phyloP scores from a whole-genome alignment of 2,329 filamentous ascomycete genomes.

The Exophiala lecanii-corni region DNA sequence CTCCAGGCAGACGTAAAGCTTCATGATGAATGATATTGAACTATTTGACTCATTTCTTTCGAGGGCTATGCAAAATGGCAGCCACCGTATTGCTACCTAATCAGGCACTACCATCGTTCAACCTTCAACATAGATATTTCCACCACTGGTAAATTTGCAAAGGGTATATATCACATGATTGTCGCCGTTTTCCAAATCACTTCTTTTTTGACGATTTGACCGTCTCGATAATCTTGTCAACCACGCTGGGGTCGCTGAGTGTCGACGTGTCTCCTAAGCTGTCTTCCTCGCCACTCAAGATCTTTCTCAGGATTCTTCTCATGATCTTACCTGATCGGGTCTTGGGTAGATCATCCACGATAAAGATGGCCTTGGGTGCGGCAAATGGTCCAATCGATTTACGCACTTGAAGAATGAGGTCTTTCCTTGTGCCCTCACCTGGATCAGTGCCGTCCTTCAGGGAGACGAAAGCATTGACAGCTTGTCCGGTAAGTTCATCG shows the following conservation, averaged over 20 bases:
- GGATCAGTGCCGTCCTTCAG: conserved; percentile 79
- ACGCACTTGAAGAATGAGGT: conserved; percentile 88
- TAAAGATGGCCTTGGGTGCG: conserved; percentile 86
- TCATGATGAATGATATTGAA: too few relatives aligned
- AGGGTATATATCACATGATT: conserved; percentile 6
- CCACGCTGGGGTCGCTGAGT: conserved; percentile 80
- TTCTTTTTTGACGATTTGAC: conserved; percentile 57
- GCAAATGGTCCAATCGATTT: conserved; percentile 98
- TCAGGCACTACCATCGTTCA: too few relatives aligned
- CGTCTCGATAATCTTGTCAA: conserved; percentile 79
- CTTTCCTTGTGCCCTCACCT: conserved; percentile 80
- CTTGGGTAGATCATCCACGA: conserved; percentile 93
- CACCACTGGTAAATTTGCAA: background rate
- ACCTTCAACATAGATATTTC: too few relatives aligned
- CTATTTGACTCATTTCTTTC: too few relatives aligned
- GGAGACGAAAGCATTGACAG: conserved; percentile 92
- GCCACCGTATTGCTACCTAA: too few relatives aligned
- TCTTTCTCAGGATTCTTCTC: conserved; percentile 94
- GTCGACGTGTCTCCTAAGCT: conserved; percentile 91
- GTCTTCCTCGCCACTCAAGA: conserved; percentile 93
- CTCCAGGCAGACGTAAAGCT: too few relatives aligned
- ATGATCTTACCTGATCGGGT: conserved; percentile 98
- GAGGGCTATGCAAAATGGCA: too few relatives aligned
- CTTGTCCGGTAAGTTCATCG: conserved; percentile 93
- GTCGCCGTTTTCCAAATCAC: conserved; percentile 24